Percentiles rank a stretch among this genome's conserved stretches.
Conservation (phyloP, 352 stramenopile genomes). For the Globisporangium splendens region DNA sequence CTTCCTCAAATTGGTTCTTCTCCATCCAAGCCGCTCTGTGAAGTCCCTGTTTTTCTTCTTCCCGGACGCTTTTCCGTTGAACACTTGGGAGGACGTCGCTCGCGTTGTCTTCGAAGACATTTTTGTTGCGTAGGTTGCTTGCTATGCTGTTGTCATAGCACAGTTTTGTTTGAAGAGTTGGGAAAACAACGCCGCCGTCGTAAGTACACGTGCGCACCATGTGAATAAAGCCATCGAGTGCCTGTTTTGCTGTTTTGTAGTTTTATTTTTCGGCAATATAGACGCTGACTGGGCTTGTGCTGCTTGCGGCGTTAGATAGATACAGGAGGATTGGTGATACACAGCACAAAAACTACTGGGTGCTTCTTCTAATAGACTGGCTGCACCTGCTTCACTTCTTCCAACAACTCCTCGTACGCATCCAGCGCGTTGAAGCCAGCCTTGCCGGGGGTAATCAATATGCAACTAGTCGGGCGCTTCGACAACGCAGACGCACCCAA, state of each 20-base stretch:
- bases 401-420: slow-evolving; percentile 87
- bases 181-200: too few relatives aligned
- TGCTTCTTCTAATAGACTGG: slow-evolving; percentile 64
- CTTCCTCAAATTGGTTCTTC: slow-evolving; percentile 67
- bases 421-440: slow-evolving; percentile 87
- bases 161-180: neutral
- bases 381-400: slow-evolving; percentile 88
- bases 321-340: slow-evolving; percentile 14
- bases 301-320: slow-evolving; percentile 19
- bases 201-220: neutral
- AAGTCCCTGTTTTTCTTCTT: slow-evolving; percentile 73
- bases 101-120: slow-evolving; percentile 57
- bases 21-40: slow-evolving; percentile 75
- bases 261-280: slow-evolving; percentile 12
- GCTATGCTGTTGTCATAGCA: neutral
- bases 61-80: slow-evolving; percentile 28
- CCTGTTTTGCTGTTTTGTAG: slow-evolving; percentile 7
- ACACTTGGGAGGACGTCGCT: slow-evolving; percentile 65
- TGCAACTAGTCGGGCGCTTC: slow-evolving; percentile 98
- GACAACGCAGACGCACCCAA: slow-evolving; percentile 95
- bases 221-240: neutral
- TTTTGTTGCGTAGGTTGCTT: slow-evolving; percentile 23
- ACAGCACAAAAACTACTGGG: slow-evolving; percentile 10
- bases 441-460: slow-evolving; percentile 95
- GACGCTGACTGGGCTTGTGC: slow-evolving; percentile 6